These are phyloP conservation scores for Phytophthora sojae DNA, from an alignment of 352 stramenopile genomes.

Conservation along the genomic window DNA sequence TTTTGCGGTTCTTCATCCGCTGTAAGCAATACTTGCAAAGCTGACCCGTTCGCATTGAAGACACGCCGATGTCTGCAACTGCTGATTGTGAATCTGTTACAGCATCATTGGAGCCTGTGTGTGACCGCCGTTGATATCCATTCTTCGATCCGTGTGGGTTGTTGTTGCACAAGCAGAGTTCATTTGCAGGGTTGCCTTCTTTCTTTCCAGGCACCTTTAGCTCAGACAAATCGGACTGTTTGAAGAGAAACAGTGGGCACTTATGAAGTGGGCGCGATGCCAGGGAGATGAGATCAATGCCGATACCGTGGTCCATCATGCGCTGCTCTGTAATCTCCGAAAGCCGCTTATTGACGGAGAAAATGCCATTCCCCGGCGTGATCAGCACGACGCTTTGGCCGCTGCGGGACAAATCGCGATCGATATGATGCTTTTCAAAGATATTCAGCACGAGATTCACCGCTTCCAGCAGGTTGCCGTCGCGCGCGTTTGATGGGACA, in stretches of 20 bases:
- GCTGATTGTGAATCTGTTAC: conserved; percentile 49
- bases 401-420: conserved; percentile 95
- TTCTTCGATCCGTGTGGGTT: conserved; percentile 38
- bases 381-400: conserved; percentile 98
- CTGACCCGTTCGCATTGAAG: conserved; percentile 48
- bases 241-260: conserved; percentile 97
- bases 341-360: conserved; percentile 96
- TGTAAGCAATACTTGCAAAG: conserved; percentile 78
- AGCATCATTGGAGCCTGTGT: conserved; percentile 54
- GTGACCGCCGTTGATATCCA: conserved; percentile 48
- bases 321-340: conserved; percentile 98
- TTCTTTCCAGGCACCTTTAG: conserved; percentile 62
- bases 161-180: conserved; percentile 60
- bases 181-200: conserved; percentile 43
- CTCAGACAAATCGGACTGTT: conserved; percentile 77
- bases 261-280: conserved; percentile 96
- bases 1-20: conserved; percentile 65
- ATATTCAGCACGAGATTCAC: conserved; percentile 99
- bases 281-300: conserved; percentile 97
- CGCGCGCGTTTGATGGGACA: conserved; percentile 66
- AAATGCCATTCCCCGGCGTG: conserved; percentile 95
- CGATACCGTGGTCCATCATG: conserved; percentile 99
- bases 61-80: conserved; percentile 40
- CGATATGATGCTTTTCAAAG: conserved; percentile 98
- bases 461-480: conserved; percentile 97